phyloP scores from a whole-genome alignment of 306 rosid genomes.

The Trichosanthes cucumerina region DNA sequence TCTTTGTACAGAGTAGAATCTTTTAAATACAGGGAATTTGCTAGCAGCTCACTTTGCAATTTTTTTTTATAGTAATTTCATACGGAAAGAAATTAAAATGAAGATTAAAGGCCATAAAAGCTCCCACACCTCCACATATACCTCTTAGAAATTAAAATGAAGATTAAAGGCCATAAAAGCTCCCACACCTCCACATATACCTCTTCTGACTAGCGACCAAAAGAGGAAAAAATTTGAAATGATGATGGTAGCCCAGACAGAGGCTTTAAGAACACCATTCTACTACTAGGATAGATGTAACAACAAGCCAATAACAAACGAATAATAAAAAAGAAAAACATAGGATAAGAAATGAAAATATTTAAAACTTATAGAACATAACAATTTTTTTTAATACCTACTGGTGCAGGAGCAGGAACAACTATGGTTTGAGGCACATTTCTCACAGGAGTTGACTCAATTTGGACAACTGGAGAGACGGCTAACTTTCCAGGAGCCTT shows the following conservation, averaged over 20 bases:
- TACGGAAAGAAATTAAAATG: neutral
- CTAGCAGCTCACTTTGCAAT: neutral
- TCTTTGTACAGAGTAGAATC: neutral
- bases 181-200: neutral
- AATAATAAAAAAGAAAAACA: neutral
- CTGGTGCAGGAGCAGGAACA: slow-evolving; percentile 51
- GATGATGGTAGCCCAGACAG: neutral
- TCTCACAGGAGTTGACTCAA: slow-evolving; percentile 50
- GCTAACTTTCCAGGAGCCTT: slow-evolving; percentile 73
- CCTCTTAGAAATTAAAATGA: neutral
- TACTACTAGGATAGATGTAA: neutral
- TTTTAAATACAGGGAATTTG: neutral
- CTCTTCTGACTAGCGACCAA: neutral
- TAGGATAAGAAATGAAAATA: neutral
- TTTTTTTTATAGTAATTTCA: neutral
- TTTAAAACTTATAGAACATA: neutral
- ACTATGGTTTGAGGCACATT: slow-evolving; percentile 51
- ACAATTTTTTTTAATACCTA: slow-evolving; percentile 36
- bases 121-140: no score
- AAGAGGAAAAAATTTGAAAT: neutral
- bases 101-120: neutral
- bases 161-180: neutral
- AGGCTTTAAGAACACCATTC: neutral
- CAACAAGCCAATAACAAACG: neutral
- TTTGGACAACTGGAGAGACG: slow-evolving; percentile 64